phyloP scores from a whole-genome alignment of 179 eudicot genomes.

The Gypsophila paniculata region DNA sequence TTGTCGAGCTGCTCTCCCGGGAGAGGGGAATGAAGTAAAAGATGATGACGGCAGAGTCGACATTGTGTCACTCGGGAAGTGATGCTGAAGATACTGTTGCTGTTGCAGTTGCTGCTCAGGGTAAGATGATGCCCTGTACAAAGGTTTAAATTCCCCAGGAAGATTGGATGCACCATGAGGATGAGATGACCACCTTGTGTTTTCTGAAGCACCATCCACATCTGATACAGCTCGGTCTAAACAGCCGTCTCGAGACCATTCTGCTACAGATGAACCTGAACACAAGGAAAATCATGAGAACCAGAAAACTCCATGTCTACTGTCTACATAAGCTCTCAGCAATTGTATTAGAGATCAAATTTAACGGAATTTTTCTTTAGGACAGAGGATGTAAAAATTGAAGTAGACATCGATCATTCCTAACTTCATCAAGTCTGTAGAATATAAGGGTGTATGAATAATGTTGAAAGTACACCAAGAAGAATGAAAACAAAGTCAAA shows the following conservation, averaged over 20 bases:
- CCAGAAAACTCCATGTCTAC: neutral
- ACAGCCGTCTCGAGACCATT: conserved; percentile 59
- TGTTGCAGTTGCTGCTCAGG: conserved; percentile 42
- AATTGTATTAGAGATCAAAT: neutral
- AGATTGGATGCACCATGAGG: conserved; percentile 45
- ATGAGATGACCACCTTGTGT: conserved; percentile 66
- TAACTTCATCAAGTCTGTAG: neutral
- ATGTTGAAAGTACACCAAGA: neutral
- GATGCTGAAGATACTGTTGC: conserved; percentile 51
- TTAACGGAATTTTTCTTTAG: neutral
- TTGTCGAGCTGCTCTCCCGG: conserved; percentile 43
- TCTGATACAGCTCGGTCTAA: conserved; percentile 48
- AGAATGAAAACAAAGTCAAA: neutral
- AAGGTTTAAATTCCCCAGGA: conserved; percentile 44
- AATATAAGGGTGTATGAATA: neutral
- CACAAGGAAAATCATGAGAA: neutral
- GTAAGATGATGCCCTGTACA: conserved; percentile 60
- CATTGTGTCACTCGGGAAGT: conserved; percentile 40
- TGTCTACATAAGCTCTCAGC: neutral
- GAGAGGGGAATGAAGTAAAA: conserved; percentile 57
- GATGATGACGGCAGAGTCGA: conserved; percentile 50
- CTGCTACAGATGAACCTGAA: conserved; percentile 70
- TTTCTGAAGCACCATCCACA: conserved; percentile 44
- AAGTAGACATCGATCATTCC: neutral
- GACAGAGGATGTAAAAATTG: neutral